phyloP scores from a whole-genome alignment of 257 asterid genomes.

The Nicotiana benthamiana region DNA sequence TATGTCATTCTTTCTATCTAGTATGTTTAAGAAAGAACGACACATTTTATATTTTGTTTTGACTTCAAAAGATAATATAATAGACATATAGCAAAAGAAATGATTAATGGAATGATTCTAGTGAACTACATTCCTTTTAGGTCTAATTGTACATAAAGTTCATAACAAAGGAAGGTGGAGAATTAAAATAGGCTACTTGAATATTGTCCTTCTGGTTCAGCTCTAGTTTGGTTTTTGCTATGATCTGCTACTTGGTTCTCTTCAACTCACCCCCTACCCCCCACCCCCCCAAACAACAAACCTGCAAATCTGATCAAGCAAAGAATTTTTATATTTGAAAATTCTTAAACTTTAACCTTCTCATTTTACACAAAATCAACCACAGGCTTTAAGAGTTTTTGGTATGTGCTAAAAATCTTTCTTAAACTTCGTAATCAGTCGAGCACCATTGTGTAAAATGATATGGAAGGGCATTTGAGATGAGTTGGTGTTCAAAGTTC shows the following conservation, averaged over 20 bases:
- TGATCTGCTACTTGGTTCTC: background rate
- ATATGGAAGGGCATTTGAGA: background rate
- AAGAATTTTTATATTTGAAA: background rate
- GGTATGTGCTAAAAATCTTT: background rate
- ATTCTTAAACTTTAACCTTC: background rate
- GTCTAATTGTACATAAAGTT: background rate
- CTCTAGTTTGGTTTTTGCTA: background rate
- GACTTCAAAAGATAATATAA: too few species aligned
- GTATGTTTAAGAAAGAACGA: background rate
- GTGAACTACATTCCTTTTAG: background rate
- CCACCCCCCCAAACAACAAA: too few species aligned
- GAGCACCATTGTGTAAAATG: background rate
- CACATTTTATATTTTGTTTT: too few species aligned
- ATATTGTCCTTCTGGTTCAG: background rate
- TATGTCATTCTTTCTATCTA: background rate
- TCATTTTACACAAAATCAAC: too few species aligned
- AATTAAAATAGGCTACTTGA: background rate
- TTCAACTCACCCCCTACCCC: too few species aligned
- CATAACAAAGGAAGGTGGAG: background rate
- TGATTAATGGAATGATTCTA: background rate
- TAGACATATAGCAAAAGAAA: too few species aligned
- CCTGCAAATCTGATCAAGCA: too few species aligned
- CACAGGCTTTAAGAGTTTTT: background rate
- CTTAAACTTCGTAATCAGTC: background rate
- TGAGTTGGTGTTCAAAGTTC: background rate